phyloP scores from a whole-genome alignment of 73 alveolate species.

The Paramecium primaurelia region DNA sequence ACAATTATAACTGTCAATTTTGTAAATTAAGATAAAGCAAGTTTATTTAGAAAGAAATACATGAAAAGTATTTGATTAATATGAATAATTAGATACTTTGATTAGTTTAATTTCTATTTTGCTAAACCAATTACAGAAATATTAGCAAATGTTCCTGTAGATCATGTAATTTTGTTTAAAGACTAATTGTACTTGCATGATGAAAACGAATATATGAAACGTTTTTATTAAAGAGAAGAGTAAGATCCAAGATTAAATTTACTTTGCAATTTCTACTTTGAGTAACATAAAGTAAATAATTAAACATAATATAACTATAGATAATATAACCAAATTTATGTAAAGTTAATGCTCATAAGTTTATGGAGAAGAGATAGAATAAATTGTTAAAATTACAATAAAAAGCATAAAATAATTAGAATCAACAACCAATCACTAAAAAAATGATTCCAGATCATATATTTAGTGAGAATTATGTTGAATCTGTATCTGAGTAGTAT shows the following conservation, averaged over 20 bases:
- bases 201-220: slow-evolving; percentile 46
- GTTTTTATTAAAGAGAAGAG: slow-evolving; percentile 46
- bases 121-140: slow-evolving; percentile 56
- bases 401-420: slow-evolving; percentile 6
- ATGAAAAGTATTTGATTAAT: not conserved
- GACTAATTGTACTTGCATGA: slow-evolving; percentile 45
- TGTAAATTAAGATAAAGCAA: not conserved
- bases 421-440: slow-evolving; percentile 9
- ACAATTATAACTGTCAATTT: not conserved
- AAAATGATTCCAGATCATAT: slow-evolving; percentile 33
- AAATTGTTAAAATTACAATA: not conserved
- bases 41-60: not conserved
- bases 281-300: not conserved
- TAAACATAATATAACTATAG: not conserved
- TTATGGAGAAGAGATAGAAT: slow-evolving; percentile 35
- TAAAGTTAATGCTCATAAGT: not conserved
- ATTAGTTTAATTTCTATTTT: slow-evolving; percentile 50
- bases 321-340: slow-evolving; percentile 5
- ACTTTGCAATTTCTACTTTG: slow-evolving; percentile 34
- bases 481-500: slow-evolving; percentile 27
- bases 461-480: slow-evolving; percentile 38
- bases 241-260: slow-evolving; percentile 23
- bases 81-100: slow-evolving; percentile 14
- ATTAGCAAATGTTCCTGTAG: slow-evolving; percentile 42
- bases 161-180: slow-evolving; percentile 52